Conservation (phyloP, 306 rosid species). For the Gillenia trifoliata region DNA sequence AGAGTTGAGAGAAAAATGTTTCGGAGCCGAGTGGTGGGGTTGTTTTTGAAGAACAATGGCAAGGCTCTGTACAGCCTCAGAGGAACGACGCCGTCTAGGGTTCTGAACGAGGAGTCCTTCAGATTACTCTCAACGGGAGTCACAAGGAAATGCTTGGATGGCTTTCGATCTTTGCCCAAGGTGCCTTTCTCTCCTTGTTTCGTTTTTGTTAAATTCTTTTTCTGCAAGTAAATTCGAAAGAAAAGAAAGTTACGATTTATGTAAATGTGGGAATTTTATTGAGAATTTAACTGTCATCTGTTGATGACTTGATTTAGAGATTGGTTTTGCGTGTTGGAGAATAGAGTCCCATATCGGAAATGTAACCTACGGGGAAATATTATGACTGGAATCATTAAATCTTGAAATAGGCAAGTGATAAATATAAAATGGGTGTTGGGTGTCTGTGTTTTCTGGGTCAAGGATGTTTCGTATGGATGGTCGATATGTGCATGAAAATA, state of each 20-base stretch:
- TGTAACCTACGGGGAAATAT: no score
- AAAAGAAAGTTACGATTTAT: not conserved
- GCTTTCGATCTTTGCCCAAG: conserved; percentile 9
- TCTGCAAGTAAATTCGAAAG: not conserved
- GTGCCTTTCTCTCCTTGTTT: not conserved
- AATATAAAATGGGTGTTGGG: not conserved
- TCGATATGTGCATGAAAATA: not conserved
- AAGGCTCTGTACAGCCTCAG: conserved; percentile 17
- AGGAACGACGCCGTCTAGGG: not conserved
- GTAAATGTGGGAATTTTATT: not conserved
- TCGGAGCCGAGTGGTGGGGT: conserved; percentile 16
- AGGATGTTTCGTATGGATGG: not conserved
- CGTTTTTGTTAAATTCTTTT: not conserved
- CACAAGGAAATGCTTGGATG: conserved; percentile 8
- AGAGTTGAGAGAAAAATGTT: conserved; percentile 5
- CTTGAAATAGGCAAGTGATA: not conserved
- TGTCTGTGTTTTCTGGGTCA: not conserved
- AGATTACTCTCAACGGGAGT: conserved; percentile 8
- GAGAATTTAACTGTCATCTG: not conserved
- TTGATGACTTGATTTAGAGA: not conserved
- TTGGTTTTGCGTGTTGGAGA: not conserved
- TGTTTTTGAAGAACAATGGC: conserved; percentile 17
- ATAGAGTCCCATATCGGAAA: no score
- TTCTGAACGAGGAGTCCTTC: not conserved
- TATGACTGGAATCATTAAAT: not conserved